Evolutionary conservation across 1,139 yeast genomes (phyloP).

Genomic region (Candida gigantensis): DNA sequence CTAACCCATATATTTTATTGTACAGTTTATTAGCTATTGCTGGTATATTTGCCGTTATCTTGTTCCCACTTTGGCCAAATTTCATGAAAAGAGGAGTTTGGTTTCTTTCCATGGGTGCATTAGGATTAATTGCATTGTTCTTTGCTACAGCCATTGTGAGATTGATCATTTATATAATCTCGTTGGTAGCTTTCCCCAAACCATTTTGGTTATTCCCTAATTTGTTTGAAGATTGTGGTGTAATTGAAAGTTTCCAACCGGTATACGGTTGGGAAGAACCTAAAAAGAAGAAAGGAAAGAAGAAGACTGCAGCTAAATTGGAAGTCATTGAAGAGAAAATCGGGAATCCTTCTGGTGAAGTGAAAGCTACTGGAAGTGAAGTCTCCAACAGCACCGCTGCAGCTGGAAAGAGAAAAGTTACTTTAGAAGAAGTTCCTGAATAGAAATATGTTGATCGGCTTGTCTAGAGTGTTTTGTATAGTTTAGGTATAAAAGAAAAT

Average conservation of each 20-base stretch:
- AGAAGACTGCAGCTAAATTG: conserved; percentile 16
- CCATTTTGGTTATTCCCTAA: conserved; percentile 97
- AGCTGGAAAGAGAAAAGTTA: conserved; percentile 32
- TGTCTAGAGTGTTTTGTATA: not conserved
- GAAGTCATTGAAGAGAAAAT: conserved; percentile 11
- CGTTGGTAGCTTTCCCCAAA: conserved; percentile 58
- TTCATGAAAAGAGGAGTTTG: conserved; percentile 90
- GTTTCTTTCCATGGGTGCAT: conserved; percentile 77
- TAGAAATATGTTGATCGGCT: conserved; percentile 18
- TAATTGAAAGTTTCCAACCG: conserved; percentile 89
- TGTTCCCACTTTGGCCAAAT: conserved; percentile 96
- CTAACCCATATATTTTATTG: conserved; percentile 64
- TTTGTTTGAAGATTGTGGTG: conserved; percentile 92
- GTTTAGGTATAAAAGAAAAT: not conserved
- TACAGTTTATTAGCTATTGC: conserved; percentile 66
- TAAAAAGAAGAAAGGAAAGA: conserved; percentile 25
- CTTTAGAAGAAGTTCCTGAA: conserved; percentile 52
- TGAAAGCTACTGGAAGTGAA: conserved; percentile 17
- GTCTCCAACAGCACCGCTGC: conserved; percentile 16
- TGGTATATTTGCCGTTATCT: conserved; percentile 72
- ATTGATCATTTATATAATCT: conserved; percentile 65
- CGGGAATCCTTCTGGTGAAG: conserved; percentile 10
- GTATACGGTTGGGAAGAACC: conserved; percentile 81
- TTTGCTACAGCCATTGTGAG: conserved; percentile 81
- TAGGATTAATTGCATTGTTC: conserved; percentile 75